Percentiles rank a stretch among this genome's conserved stretches.
Conservation (phyloP, 768 basidiomycete species). For the Kwoniella pini region DNA sequence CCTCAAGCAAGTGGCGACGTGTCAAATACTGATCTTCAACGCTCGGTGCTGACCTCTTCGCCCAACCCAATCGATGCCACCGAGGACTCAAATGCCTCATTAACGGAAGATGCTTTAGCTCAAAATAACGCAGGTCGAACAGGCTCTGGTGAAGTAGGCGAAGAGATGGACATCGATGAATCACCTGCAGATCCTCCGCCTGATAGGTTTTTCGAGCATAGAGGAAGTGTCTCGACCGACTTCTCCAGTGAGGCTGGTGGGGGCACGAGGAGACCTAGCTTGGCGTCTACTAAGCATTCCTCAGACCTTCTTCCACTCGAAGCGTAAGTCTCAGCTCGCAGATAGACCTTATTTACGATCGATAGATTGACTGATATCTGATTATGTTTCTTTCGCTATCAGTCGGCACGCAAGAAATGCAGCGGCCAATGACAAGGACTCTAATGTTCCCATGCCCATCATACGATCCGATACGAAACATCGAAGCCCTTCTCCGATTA, state of each 20-base stretch:
- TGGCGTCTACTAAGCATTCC: slow-evolving; percentile 27
- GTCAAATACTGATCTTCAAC: not conserved
- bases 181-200: not conserved
- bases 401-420: too few species aligned
- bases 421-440: not conserved
- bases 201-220: slow-evolving; percentile 12
- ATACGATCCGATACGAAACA: slow-evolving; percentile 46
- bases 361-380: too few species aligned
- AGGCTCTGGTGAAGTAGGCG: not conserved
- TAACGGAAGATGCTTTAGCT: slow-evolving; percentile 1
- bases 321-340: slow-evolving; percentile 13
- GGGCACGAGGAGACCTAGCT: slow-evolving; percentile 26
- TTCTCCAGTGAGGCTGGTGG: slow-evolving; percentile 16
- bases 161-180: slow-evolving; percentile 23
- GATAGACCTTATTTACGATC: too few species aligned
- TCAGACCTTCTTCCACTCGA: slow-evolving; percentile 37
- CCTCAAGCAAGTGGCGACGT: not conserved
- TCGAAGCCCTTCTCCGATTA: slow-evolving; percentile 60
- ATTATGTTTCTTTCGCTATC: too few species aligned
- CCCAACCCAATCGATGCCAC: not conserved
- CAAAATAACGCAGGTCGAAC: not conserved
- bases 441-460: slow-evolving; percentile 48
- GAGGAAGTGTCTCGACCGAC: slow-evolving; percentile 12
- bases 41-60: not conserved
- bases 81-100: not conserved